A percentile compares a stretch with the other conserved stretches of the same genome.
phyloP scores from a whole-genome alignment of 139 green algal genomes.

The Medakamo hakoo region DNA sequence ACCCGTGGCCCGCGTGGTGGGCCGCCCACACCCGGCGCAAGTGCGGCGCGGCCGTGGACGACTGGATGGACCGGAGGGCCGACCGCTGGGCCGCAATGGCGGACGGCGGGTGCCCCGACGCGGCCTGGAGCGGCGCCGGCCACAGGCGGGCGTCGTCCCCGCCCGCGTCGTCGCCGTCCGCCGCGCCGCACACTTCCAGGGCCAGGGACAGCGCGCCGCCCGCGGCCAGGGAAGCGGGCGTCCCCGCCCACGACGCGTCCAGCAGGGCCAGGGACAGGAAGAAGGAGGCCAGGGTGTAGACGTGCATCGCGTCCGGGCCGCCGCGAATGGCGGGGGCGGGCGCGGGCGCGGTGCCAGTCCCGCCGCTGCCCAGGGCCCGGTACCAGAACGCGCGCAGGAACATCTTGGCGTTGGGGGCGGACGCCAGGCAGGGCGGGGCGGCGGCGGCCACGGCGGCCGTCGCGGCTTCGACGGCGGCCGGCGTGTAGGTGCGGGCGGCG shows the following conservation, averaged over 20 bases:
- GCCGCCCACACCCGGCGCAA: constrained; percentile 20
- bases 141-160: neutral
- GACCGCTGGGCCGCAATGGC: neutral
- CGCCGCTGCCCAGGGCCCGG: constrained; percentile 9
- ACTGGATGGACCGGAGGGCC: neutral
- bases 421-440: neutral
- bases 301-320: constrained; percentile 30
- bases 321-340: no score
- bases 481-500: constrained; percentile 26
- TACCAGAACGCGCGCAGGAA: constrained; percentile 44
- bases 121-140: no score
- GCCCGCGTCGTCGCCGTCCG: no score
- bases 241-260: constrained; percentile 17
- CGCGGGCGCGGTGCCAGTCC: constrained; percentile 6
- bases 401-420: constrained; percentile 35
- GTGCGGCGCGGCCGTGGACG: neutral
- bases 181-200: constrained; percentile 23
- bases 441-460: constrained; percentile 12
- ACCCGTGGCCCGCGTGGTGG: constrained; percentile 21
- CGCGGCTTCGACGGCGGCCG: constrained; percentile 25
- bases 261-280: constrained; percentile 37
- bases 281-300: constrained; percentile 43
- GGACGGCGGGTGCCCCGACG: neutral
- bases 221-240: constrained; percentile 21
- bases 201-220: constrained; percentile 23